These are phyloP conservation scores for Austroboletus eburneus DNA, from an alignment of 768 basidiomycete genomes.

Conservation along the genomic window DNA sequence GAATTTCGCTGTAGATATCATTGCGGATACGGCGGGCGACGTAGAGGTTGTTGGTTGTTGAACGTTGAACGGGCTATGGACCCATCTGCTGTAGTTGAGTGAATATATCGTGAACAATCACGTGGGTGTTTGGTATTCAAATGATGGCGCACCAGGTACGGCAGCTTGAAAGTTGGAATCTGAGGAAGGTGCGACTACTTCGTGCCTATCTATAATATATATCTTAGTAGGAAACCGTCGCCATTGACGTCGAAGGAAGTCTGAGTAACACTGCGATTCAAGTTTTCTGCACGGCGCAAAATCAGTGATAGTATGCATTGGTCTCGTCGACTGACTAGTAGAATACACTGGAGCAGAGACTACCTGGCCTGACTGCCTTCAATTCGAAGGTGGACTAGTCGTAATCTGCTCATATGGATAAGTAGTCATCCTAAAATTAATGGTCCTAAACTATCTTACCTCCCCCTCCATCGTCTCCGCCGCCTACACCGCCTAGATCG, in stretches of 20 bases:
- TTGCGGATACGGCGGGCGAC: constrained; percentile 11
- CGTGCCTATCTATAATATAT: neutral
- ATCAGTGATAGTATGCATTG: too few species aligned
- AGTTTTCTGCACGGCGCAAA: neutral
- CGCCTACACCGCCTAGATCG: constrained; percentile 68
- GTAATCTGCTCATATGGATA: constrained; percentile 15
- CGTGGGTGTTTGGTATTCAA: constrained; percentile 16
- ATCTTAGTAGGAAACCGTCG: neutral
- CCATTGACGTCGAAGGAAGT: neutral
- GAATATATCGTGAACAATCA: constrained; percentile 10
- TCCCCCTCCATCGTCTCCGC: constrained; percentile 61
- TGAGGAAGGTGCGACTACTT: neutral
- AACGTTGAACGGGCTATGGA: constrained; percentile 3
- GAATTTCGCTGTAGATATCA: constrained; percentile 20
- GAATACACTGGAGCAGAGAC: neutral
- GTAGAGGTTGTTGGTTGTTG: constrained; percentile 2
- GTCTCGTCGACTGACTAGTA: neutral
- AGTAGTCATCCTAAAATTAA: neutral
- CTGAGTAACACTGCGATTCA: neutral
- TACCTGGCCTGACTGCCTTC: constrained; percentile 4
- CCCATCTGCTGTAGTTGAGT: neutral
- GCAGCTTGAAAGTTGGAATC: too few species aligned
- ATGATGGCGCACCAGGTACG: too few species aligned
- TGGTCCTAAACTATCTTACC: constrained; percentile 32
- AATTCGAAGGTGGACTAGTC: constrained; percentile 21